phyloP scores from a whole-genome alignment of 2,329 filamentous ascomycete genomes.

The Aspergillus piperis region DNA sequence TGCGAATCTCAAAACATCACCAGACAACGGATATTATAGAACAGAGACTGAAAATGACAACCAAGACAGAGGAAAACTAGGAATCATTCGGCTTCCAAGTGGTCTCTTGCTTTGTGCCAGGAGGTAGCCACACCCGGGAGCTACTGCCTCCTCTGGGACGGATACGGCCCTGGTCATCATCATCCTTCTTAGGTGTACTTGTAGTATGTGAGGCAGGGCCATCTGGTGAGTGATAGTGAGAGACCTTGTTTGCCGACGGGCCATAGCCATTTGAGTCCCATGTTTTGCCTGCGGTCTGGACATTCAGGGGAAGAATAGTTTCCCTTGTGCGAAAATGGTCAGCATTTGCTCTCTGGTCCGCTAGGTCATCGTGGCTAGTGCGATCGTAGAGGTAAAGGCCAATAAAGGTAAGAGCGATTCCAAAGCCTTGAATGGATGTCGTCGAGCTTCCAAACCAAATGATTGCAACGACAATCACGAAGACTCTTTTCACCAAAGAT shows the following conservation, averaged over 20 bases:
- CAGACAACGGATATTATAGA: not conserved
- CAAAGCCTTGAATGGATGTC: slow-evolving; percentile 76
- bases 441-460: slow-evolving; percentile 94
- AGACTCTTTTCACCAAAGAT: slow-evolving; percentile 93
- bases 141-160: slow-evolving; percentile 44
- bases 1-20: not conserved
- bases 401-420: slow-evolving; percentile 85
- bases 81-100: slow-evolving; percentile 67
- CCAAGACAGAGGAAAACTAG: slow-evolving; percentile 22
- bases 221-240: slow-evolving; percentile 23
- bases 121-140: slow-evolving; percentile 64
- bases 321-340: slow-evolving; percentile 64
- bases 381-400: slow-evolving; percentile 96
- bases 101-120: slow-evolving; percentile 81
- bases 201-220: slow-evolving; percentile 19
- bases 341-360: slow-evolving; percentile 72
- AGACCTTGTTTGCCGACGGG: slow-evolving; percentile 31
- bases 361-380: slow-evolving; percentile 83
- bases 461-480: slow-evolving; percentile 92
- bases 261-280: slow-evolving; percentile 41
- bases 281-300: slow-evolving; percentile 37
- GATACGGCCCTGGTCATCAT: slow-evolving; percentile 48
- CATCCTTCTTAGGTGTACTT: slow-evolving; percentile 43
- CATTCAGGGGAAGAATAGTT: slow-evolving; percentile 67
- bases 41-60: not conserved